Conservation (phyloP, 768 basidiomycete genomes). For the Trametes cingulata region DNA sequence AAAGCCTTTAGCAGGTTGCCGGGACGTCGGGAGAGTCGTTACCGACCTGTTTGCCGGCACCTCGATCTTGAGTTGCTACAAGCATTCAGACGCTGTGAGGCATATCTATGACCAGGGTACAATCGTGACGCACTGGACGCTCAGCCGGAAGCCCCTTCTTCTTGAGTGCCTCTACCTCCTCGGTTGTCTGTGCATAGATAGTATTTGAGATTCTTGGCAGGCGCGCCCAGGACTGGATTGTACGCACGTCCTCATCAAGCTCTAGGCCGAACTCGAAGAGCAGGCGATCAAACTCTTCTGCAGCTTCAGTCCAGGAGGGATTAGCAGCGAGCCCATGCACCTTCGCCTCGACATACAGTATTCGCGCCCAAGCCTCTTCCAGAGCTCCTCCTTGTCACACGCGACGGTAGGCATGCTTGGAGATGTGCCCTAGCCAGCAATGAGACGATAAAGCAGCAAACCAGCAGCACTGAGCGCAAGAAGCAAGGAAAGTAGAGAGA, state of each 20-base stretch:
- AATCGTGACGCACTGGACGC: constrained; percentile 60
- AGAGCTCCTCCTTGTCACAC: constrained; percentile 95
- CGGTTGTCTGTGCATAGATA: constrained; percentile 66
- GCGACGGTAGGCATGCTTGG: constrained; percentile 86
- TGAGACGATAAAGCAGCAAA: not conserved
- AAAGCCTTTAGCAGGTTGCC: constrained; percentile 7
- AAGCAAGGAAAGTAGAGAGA: not conserved
- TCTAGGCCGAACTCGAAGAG: constrained; percentile 98
- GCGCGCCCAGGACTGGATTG: not conserved
- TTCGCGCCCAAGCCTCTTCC: constrained; percentile 76
- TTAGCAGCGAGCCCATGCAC: constrained; percentile 16
- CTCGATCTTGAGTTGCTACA: constrained; percentile 96
- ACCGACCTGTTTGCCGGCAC: constrained; percentile 91
- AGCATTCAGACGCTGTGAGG: constrained; percentile 13
- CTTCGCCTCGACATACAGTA: constrained; percentile 52
- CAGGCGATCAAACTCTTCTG: constrained; percentile 92
- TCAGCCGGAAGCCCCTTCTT: constrained; percentile 85
- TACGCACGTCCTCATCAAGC: constrained; percentile 92
- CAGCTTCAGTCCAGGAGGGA: constrained; percentile 51
- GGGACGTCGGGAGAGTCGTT: not conserved
- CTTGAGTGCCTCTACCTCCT: constrained; percentile 77
- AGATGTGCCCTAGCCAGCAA: not conserved
- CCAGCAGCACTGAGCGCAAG: not conserved
- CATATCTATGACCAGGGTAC: not conserved
- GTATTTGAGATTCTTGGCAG: not conserved